Evolutionary conservation across 306 rosid genomes (phyloP), one percentile per base, ranked within the genome.

Genomic region (Citrullus amarus): DNA sequence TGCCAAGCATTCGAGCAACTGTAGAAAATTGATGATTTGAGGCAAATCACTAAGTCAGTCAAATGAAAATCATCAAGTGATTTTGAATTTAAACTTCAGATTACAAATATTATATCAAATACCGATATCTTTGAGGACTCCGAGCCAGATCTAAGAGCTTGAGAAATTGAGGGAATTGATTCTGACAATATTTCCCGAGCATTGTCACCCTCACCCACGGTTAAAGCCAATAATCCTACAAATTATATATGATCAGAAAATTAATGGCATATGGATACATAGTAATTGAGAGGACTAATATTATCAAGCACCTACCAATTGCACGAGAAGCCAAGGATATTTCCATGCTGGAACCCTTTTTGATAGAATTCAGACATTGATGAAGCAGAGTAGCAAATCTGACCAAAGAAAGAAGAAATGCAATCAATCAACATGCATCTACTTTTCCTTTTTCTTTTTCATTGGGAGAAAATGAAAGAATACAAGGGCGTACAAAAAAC

Each of bases 1-100:
- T 32, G 97, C 98, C 91, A 92, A 88, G 80, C 97, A 91, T 77
- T 95, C 97, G 76, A 95, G 84, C 81, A 92, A 87, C 98, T 95
- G 85, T 18, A 81, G 41, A 81, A 83, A 66, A 87, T 25, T 30
- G 58, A 80, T 32, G 63, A 88, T 77, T 56, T 57, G 83, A 63
- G 16, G 11, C 46, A 72, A 30, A 72, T 41, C 36, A 46, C 44
- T 57, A 72, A 30, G 65, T 41, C 36, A 46, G 54, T 57, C 8
- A 67, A 55, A 22, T 39, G 38, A 51, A 76, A 18, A 71, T n/a
- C 66, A 11, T 20, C 17, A n/a, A 38, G 8, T 39, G 39, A 65
- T 25, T 46, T 16, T 4, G 22, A 46, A 50, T 30, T 18, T 51
- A 4, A 71, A 75, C 61, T 48, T 51, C 78, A 61, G n/a, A 56